These are phyloP conservation scores for Schwanniomyces etchellsii DNA, from an alignment of 1,139 yeast genomes.

Conservation along the genomic window DNA sequence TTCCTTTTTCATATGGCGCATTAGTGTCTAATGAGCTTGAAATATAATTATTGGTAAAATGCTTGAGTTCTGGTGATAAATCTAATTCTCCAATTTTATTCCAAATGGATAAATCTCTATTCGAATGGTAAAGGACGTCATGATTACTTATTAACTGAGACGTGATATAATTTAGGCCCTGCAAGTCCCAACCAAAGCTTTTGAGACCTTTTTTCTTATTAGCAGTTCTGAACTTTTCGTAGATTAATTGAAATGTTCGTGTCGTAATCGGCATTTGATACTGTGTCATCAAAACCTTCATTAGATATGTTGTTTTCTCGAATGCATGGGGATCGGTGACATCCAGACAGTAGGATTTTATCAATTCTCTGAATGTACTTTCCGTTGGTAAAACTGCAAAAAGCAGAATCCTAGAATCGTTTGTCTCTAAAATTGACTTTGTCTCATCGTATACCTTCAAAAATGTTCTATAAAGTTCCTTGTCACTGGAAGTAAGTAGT, in stretches of 20 bases:
- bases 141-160: conserved; percentile 15
- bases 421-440: conserved; percentile 19
- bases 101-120: conserved; percentile 12
- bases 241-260: conserved; percentile 14
- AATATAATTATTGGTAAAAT: conserved; percentile 10
- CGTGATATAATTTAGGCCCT: conserved; percentile 10
- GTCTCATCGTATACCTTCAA: conserved; percentile 15
- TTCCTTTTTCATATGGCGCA: conserved; percentile 13
- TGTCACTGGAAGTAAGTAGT: conserved; percentile 16
- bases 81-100: conserved; percentile 6
- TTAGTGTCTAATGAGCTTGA: conserved; percentile 1
- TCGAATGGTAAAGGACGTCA: conserved; percentile 14
- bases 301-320: conserved; percentile 10
- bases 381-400: conserved; percentile 19
- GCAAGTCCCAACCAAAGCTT: conserved; percentile 6
- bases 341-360: conserved; percentile 11
- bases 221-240: conserved; percentile 6
- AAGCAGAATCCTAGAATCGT: conserved; percentile 1
- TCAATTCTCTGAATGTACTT: conserved; percentile 20
- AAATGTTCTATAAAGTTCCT: conserved; percentile 11
- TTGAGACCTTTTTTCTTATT: neutral
- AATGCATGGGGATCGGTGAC: conserved; percentile 4
- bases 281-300: conserved; percentile 13
- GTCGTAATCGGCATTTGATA: conserved; percentile 24
- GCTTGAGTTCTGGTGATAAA: conserved; percentile 11